phyloP scores from a whole-genome alignment of 208 protist species.

The Trypanosomatidae sp. region DNA sequence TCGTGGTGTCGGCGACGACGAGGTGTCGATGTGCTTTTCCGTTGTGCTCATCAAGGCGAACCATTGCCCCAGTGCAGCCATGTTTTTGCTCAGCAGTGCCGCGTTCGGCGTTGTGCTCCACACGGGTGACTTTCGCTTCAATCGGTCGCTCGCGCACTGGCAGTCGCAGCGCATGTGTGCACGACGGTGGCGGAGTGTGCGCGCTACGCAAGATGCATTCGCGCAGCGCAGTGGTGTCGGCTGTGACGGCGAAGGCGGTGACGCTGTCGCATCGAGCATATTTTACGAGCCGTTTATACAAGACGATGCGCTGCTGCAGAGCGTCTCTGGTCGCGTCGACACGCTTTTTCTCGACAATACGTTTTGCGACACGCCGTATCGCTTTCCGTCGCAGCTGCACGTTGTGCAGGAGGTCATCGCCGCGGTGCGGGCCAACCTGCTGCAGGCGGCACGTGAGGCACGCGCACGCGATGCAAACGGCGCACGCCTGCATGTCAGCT shows the following conservation, averaged over 20 bases:
- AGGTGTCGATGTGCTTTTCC: slow-evolving; percentile 6
- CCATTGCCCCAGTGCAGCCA: slow-evolving; percentile 86
- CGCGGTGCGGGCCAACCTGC: slow-evolving; percentile 25
- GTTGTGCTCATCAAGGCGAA: slow-evolving; percentile 70
- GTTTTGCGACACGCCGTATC: slow-evolving; percentile 72
- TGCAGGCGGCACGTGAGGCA: not conserved
- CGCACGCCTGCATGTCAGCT: slow-evolving; percentile 8
- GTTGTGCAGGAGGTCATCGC: slow-evolving; percentile 28
- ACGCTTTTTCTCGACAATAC: slow-evolving; percentile 90
- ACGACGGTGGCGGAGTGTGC: too few relatives aligned
- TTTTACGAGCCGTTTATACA: slow-evolving; percentile 45
- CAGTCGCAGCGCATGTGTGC: not conserved
- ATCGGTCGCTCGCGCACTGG: slow-evolving; percentile 12
- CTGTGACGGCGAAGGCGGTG: not conserved
- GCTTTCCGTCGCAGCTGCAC: slow-evolving; percentile 61
- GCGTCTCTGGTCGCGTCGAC: slow-evolving; percentile 32
- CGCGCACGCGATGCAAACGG: not conserved
- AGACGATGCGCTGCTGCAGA: slow-evolving; percentile 22
- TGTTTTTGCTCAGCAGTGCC: slow-evolving; percentile 74
- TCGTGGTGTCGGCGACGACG: not conserved
- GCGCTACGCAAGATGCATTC: too few relatives aligned
- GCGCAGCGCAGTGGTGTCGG: not conserved
- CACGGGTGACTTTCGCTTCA: slow-evolving; percentile 90
- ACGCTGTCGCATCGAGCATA: not conserved
- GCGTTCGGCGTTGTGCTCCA: slow-evolving; percentile 64